These are phyloP conservation scores for Penicillium sp. DNA, from an alignment of 2,329 filamentous ascomycete species.

Conservation along the genomic window DNA sequence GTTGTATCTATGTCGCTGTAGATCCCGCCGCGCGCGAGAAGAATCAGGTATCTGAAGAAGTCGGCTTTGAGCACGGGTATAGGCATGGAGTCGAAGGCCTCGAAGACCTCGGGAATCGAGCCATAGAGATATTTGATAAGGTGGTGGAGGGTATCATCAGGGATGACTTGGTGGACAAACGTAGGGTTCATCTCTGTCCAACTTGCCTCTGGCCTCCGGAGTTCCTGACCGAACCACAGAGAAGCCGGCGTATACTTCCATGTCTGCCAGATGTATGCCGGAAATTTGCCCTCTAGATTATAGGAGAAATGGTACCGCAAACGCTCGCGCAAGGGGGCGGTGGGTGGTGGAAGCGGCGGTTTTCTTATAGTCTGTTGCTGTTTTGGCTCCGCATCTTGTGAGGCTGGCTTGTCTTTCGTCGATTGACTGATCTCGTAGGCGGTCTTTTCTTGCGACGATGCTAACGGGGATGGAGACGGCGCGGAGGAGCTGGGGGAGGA, in stretches of 20 bases:
- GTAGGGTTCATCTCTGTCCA: slow-evolving; percentile 87
- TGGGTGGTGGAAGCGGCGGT: slow-evolving; percentile 73
- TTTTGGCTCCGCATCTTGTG: slow-evolving; percentile 22
- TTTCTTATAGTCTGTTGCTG: slow-evolving; percentile 59
- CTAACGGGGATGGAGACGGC: slow-evolving; percentile 38
- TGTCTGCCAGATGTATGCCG: slow-evolving; percentile 98
- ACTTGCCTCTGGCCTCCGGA: slow-evolving; percentile 82
- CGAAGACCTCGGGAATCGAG: slow-evolving; percentile 75
- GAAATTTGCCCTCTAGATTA: slow-evolving; percentile 85
- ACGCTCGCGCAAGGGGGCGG: slow-evolving; percentile 75
- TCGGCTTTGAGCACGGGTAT: slow-evolving; percentile 78
- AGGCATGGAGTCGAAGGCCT: slow-evolving; percentile 75
- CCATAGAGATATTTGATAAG: slow-evolving; percentile 87
- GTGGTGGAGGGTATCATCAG: slow-evolving; percentile 82
- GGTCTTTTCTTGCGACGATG: slow-evolving; percentile 32
- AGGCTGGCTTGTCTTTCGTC: slow-evolving; percentile 17
- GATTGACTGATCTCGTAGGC: slow-evolving; percentile 28
- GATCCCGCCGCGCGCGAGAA: slow-evolving; percentile 77
- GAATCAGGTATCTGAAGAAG: slow-evolving; percentile 75
- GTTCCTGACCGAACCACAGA: slow-evolving; percentile 72
- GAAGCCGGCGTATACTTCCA: slow-evolving; percentile 89
- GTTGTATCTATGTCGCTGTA: slow-evolving; percentile 94
- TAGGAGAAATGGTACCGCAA: slow-evolving; percentile 94
- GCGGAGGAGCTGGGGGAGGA: slow-evolving; percentile 61
- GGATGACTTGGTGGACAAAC: slow-evolving; percentile 96